These are phyloP conservation scores for Stachybotrys chartarum DNA, from an alignment of 2,329 filamentous ascomycete genomes.

Conservation along the genomic window DNA sequence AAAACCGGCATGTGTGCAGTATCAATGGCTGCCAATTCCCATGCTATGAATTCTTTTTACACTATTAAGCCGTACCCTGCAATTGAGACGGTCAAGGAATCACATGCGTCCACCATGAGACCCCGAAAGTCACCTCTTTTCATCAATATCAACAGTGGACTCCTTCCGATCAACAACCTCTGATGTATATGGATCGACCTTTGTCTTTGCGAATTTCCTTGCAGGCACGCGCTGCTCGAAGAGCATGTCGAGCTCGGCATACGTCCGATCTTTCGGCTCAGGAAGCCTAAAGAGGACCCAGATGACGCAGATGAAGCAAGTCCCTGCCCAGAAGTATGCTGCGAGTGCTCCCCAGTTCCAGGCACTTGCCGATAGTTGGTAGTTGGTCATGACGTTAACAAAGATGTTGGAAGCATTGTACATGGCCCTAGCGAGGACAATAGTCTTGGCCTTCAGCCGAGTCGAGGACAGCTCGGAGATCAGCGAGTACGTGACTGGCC, in stretches of 20 bases:
- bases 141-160: background rate
- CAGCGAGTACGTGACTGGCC: constrained; percentile 45
- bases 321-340: constrained; percentile 39
- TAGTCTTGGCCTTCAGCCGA: constrained; percentile 46
- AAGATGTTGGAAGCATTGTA: constrained; percentile 42
- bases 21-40: too few species aligned
- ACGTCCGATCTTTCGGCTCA: constrained; percentile 43
- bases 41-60: too few species aligned
- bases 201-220: constrained; percentile 30
- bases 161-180: background rate
- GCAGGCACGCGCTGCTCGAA: constrained; percentile 31
- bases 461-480: constrained; percentile 46
- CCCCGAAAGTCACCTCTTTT: too few species aligned
- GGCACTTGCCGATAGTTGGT: constrained; percentile 37
- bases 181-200: constrained; percentile 26
- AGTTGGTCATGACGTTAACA: constrained; percentile 40
- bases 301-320: constrained; percentile 37
- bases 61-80: too few species aligned
- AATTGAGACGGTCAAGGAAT: too few species aligned
- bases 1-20: too few species aligned
- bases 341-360: constrained; percentile 41
- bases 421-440: constrained; percentile 39
- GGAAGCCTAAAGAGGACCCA: constrained; percentile 46
- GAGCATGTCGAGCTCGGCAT: constrained; percentile 35
- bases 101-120: background rate